These are phyloP conservation scores for Fusarium tjaetaba DNA, from an alignment of 2,329 filamentous ascomycete species.

Conservation along the genomic window DNA sequence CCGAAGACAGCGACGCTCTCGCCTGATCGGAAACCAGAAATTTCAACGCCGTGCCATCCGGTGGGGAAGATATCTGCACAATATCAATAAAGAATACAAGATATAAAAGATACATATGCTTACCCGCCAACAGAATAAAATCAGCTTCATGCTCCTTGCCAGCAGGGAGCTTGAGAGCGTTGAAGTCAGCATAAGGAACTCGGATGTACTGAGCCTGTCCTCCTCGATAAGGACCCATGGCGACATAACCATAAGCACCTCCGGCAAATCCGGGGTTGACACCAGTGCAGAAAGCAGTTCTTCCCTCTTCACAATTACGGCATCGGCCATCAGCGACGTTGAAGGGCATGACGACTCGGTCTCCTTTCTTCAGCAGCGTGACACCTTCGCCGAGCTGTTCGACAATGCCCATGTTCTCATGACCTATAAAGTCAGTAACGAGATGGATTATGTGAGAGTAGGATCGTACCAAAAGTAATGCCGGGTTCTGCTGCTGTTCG, in stretches of 20 bases:
- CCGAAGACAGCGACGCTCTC: slow-evolving; percentile 73
- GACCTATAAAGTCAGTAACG: slow-evolving; percentile 43
- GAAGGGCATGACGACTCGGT: slow-evolving; percentile 72
- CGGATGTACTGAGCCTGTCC: slow-evolving; percentile 71
- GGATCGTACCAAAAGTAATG: slow-evolving; percentile 63
- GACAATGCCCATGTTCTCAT: slow-evolving; percentile 70
- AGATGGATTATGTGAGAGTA: no score
- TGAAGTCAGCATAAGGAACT: slow-evolving; percentile 74
- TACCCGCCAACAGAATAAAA: slow-evolving; percentile 61
- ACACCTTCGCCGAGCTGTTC: slow-evolving; percentile 66
- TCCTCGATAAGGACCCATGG: slow-evolving; percentile 63
- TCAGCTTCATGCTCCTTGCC: slow-evolving; percentile 70
- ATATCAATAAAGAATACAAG: slow-evolving; percentile 49
- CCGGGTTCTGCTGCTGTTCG: slow-evolving; percentile 70
- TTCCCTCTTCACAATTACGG: slow-evolving; percentile 71
- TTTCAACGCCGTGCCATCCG: slow-evolving; percentile 65
- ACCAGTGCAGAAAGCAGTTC: slow-evolving; percentile 72
- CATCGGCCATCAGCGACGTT: slow-evolving; percentile 72
- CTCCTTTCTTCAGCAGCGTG: slow-evolving; percentile 69
- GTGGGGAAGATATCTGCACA: slow-evolving; percentile 48
- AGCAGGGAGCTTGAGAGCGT: slow-evolving; percentile 68
- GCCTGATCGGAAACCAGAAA: slow-evolving; percentile 68
- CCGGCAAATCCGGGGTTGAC: slow-evolving; percentile 52
- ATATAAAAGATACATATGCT: slow-evolving; percentile 8
- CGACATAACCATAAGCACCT: slow-evolving; percentile 62